A percentile compares a stretch with the other conserved stretches of the same genome.
These are phyloP conservation scores for Arctostaphylos glauca DNA, from an alignment of 148 eudicot genomes.

Conservation along the genomic window DNA sequence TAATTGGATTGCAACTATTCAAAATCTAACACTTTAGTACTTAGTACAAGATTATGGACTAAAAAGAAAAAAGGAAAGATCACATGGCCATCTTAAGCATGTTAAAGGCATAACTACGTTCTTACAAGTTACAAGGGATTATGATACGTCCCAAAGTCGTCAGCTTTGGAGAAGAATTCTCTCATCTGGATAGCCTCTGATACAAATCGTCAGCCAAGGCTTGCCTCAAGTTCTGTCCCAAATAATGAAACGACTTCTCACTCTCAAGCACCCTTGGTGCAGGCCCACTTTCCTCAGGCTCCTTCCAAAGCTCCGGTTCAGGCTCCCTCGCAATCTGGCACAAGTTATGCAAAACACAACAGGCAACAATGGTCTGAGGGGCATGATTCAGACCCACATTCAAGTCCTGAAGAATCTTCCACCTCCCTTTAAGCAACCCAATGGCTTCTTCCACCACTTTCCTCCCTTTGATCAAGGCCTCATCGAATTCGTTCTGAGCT, in stretches of 20 bases:
- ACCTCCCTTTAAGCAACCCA: constrained; percentile 81
- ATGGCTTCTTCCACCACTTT: constrained; percentile 74
- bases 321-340: constrained; percentile 98
- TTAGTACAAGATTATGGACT: not conserved
- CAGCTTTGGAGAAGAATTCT: not conserved
- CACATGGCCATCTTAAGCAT: not conserved
- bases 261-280: constrained; percentile 67
- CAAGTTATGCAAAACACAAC: constrained; percentile 94
- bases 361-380: constrained; percentile 97
- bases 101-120: constrained; percentile 1
- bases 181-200: constrained; percentile 69
- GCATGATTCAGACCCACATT: constrained; percentile 87
- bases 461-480: constrained; percentile 75
- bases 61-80: not conserved
- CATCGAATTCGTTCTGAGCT: constrained; percentile 71
- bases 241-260: constrained; percentile 64
- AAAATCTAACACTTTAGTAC: not conserved
- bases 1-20: not conserved
- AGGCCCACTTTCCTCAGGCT: constrained; percentile 70
- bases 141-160: not conserved
- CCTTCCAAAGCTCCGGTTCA: constrained; percentile 75
- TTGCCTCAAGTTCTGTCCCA: constrained; percentile 76
- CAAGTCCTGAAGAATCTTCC: constrained; percentile 90
- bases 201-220: constrained; percentile 81
- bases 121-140: constrained; percentile 11